Evolutionary conservation across 441 rosid genomes (phyloP), one percentile per base, ranked within the genome.

Genomic region (Syzygium syzygioides): DNA sequence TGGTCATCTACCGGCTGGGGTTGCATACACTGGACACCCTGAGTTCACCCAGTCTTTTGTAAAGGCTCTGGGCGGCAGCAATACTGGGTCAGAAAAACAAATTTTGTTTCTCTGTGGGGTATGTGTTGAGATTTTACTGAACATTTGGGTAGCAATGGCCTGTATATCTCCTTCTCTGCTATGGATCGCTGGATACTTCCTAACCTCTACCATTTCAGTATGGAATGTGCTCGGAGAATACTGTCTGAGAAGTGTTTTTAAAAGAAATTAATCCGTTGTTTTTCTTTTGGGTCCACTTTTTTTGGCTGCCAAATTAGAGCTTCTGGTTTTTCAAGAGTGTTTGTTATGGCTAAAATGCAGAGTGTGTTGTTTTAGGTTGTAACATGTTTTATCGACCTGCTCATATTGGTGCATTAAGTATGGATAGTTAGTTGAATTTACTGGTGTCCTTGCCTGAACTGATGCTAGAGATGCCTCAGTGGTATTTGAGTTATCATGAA

Each of bases 51-150:
- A 89, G 89, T 92, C 76, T 41, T 95, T 97, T 86, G 90, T 97
- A 37, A 92, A 93, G 93, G 96, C 96, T 55, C 91, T 96, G 2
- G 98, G 98, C 14, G 99, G 98, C 90, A 87, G 32, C 64, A 89
- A 93, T 71, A 88, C 90, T 60, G 94, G 95, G 25, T 91, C 95
- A 3, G 84, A 92, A 88, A 95, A 94, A 91, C 94, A 89, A 92
- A 94, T 97, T 90, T 92, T 97, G 25, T 95, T 97, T 91, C 95
- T 96, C 53, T 97, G 99, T 87, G 97, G 99, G 91, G 98, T 97
- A 91, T 92, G 95, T 85, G 55, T 64, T 60, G 79, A 25, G 85
- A 57, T 83, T 89, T 86, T 14, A 60, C 15, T 87, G 30, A 87
- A 34, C 55, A 26, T 55, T 53, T 30, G 15, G 37, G 54, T 53